Percentiles rank a stretch among this genome's conserved stretches.
These are phyloP conservation scores for Podila epicladia DNA, from an alignment of 192 early-diverging fungal species.

Conservation along the genomic window DNA sequence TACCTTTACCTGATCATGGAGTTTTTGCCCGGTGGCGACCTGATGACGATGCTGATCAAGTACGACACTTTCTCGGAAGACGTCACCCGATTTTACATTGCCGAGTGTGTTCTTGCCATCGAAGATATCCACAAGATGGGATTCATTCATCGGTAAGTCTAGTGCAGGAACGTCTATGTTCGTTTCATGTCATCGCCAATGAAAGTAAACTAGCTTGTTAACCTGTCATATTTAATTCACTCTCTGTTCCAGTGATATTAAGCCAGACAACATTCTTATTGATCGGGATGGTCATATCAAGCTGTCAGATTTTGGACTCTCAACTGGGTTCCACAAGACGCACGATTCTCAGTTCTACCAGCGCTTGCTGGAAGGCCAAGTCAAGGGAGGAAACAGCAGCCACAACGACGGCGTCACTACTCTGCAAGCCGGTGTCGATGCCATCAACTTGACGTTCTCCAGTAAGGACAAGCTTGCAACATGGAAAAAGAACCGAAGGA, in stretches of 20 bases:
- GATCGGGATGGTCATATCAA: slow-evolving; percentile 99
- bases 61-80: slow-evolving; percentile 98
- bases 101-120: slow-evolving; percentile 93
- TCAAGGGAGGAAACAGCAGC: slow-evolving; percentile 57
- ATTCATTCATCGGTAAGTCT: slow-evolving; percentile 87
- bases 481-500: slow-evolving; percentile 97
- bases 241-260: slow-evolving; percentile 69
- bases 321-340: slow-evolving; percentile 99
- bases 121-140: slow-evolving; percentile 93
- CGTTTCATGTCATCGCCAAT: not conserved
- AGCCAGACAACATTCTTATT: slow-evolving; percentile 92
- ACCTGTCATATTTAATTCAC: not conserved
- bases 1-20: slow-evolving; percentile 99
- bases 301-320: slow-evolving; percentile 99
- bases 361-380: slow-evolving; percentile 75
- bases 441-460: slow-evolving; percentile 93
- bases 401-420: slow-evolving; percentile 43
- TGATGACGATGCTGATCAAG: slow-evolving; percentile 99
- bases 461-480: slow-evolving; percentile 96
- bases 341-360: slow-evolving; percentile 98
- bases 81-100: slow-evolving; percentile 98
- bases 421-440: slow-evolving; percentile 62
- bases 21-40: slow-evolving; percentile 97
- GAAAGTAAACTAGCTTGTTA: slow-evolving; percentile 1
- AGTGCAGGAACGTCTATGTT: not conserved